A percentile compares a stretch with the other conserved stretches of the same genome.
phyloP scores from a whole-genome alignment of 225 moss, liverwort and hornwort genomes.

The Thuidium tamariscinum region DNA sequence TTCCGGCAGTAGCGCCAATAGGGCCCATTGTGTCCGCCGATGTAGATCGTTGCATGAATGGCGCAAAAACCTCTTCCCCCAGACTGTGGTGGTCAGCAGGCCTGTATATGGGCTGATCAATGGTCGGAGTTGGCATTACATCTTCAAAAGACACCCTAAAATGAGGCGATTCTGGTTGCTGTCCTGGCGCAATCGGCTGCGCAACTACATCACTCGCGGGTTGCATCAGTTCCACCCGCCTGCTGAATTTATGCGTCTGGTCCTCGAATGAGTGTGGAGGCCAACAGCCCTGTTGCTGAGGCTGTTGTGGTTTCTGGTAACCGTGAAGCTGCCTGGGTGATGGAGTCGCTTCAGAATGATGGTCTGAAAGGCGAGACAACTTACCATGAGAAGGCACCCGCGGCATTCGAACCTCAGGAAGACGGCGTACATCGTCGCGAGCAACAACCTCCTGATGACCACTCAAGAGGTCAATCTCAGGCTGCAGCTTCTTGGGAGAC shows the following conservation, averaged over 20 bases:
- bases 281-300: slow-evolving; percentile 27
- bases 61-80: slow-evolving; percentile 43
- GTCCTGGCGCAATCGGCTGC: slow-evolving; percentile 35
- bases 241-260: slow-evolving; percentile 44
- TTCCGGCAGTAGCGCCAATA: slow-evolving; percentile 16
- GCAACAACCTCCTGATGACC: slow-evolving; percentile 46
- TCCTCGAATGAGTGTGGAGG: slow-evolving; percentile 54
- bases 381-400: slow-evolving; percentile 68
- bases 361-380: slow-evolving; percentile 55
- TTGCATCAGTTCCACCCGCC: slow-evolving; percentile 54
- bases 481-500: slow-evolving; percentile 65
- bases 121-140: slow-evolving; percentile 9
- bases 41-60: slow-evolving; percentile 44
- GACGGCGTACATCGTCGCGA: slow-evolving; percentile 49
- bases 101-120: slow-evolving; percentile 43
- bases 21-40: slow-evolving; percentile 41
- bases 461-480: slow-evolving; percentile 22
- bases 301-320: slow-evolving; percentile 46
- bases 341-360: slow-evolving; percentile 32
- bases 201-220: slow-evolving; percentile 21
- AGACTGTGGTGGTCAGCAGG: slow-evolving; percentile 61
- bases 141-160: slow-evolving; percentile 30
- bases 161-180: slow-evolving; percentile 34
- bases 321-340: slow-evolving; percentile 34
- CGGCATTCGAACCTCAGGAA: slow-evolving; percentile 52